Base-by-base conservation (phyloP, 371 early-diverging fungal species). In the Mortierella sp. region DNA sequence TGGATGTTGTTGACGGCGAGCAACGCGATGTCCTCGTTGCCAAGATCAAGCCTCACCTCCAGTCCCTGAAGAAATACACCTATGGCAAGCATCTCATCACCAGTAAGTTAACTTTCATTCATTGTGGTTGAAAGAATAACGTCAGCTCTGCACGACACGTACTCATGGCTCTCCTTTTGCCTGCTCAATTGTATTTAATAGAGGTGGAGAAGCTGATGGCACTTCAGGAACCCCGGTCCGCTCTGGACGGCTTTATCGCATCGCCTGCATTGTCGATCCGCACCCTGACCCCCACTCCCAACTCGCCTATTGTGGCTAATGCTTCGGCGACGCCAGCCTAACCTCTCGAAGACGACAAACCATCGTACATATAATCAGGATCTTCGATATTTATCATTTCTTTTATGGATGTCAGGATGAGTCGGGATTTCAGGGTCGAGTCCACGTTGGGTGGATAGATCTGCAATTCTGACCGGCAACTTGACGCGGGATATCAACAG, bases 21-120 rank as follows among this genome's bases (percentile, higher is more conserved):
- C 97, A 98, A 89, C 92, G 96, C 41, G 96, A 96, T 63, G 77
- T 95, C 32, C 91, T 99, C 24, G 91, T 99, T n/a, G 88, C 90
- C 79, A 95, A 95, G 90, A 97, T 99, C 89, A 95, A 95, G 83
- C 98, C 98, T 32, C 98, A 98, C 77, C 86, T 98, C 75, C 93
- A 94, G 71, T 94, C 96, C 4, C 91, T 99, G 78, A 96, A 96
- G 80, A 98, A 98, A 92, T 98, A 95, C 89, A 98, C 98, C 71
- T 99, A 99, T 87, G 99, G 98, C 75, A 98, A 98, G 89, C 99
- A 99, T 86, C 90, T 99, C 27, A 97, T 98, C 82, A 90, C 92
- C 77, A 63, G 63, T 63, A 63, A 32, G 63, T 63, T 63, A 5
- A 29, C 60, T 4, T 14, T 0, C 48, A 16, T 60, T 14, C 5